Conservation (phyloP, 2,329 filamentous ascomycete genomes). For the Penicillium sp. region DNA sequence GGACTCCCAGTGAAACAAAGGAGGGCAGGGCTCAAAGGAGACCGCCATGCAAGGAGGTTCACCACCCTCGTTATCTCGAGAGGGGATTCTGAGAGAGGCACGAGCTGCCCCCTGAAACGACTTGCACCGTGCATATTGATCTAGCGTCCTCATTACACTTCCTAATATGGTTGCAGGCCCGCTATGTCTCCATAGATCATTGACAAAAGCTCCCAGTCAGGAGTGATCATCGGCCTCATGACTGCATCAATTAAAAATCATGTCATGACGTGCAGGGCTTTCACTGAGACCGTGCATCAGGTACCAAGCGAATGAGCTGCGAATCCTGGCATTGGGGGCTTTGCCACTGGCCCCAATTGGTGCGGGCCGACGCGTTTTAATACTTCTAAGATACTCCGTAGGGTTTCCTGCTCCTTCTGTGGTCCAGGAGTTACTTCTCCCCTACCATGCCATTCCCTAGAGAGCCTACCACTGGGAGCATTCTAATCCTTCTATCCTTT, state of each 20-base stretch:
- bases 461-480: background rate
- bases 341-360: background rate
- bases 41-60: background rate
- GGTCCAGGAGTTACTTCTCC: background rate
- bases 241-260: background rate
- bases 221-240: background rate
- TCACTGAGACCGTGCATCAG: background rate
- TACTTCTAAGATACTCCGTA: background rate
- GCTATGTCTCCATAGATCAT: constrained; percentile 1
- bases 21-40: background rate
- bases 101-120: constrained; percentile 21
- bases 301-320: background rate
- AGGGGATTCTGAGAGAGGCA: constrained; percentile 3
- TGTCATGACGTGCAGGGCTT: background rate
- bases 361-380: background rate
- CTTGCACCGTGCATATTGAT: background rate
- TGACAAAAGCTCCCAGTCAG: background rate
- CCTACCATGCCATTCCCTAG: background rate
- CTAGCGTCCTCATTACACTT: constrained; percentile 11
- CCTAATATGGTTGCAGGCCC: constrained; percentile 11
- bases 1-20: background rate
- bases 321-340: background rate
- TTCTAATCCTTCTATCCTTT: background rate
- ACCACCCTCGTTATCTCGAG: background rate
- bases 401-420: background rate